Conservation (phyloP, 805 yeast species). For the Saccharomycopsis sp. region DNA sequence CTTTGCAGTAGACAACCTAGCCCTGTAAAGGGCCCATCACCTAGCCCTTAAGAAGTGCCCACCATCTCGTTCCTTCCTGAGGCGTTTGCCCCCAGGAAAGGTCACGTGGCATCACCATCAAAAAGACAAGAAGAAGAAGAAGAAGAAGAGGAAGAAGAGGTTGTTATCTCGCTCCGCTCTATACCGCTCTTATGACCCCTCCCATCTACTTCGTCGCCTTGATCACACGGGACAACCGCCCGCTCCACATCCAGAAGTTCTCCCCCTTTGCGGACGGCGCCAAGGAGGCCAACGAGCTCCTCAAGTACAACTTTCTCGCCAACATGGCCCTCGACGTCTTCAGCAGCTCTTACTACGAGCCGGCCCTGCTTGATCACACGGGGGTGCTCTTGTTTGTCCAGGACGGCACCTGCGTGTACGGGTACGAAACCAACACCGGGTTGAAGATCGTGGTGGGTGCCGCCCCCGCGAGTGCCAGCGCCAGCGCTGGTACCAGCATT, state of each 20-base stretch:
- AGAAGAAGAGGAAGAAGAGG: too few relatives aligned
- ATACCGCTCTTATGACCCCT: too few relatives aligned
- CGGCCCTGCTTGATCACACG: slow-evolving; percentile 29
- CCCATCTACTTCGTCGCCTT: slow-evolving; percentile 46
- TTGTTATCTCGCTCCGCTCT: too few relatives aligned
- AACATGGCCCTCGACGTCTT: slow-evolving; percentile 70
- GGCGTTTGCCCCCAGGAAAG: too few relatives aligned
- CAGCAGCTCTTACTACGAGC: slow-evolving; percentile 39
- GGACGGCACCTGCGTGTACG: slow-evolving; percentile 59
- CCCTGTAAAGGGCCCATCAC: too few relatives aligned
- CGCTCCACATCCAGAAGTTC: slow-evolving; percentile 52
- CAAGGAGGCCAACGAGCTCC: slow-evolving; percentile 34
- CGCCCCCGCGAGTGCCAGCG: slow-evolving; percentile 27
- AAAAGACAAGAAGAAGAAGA: too few relatives aligned
- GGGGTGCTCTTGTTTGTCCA: slow-evolving; percentile 50
- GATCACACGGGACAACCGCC: slow-evolving; percentile 48
- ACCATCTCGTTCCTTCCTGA: too few relatives aligned
- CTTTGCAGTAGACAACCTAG: too few relatives aligned
- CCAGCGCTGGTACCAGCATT: background rate
- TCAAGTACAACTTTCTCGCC: slow-evolving; percentile 61
- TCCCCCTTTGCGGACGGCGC: slow-evolving; percentile 28
- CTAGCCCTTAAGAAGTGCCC: too few relatives aligned
- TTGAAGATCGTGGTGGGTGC: slow-evolving; percentile 56
- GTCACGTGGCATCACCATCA: too few relatives aligned
- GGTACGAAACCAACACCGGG: slow-evolving; percentile 61